These are phyloP conservation scores for Magnusiomyces magnusii DNA, from an alignment of 1,139 yeast species.

Conservation along the genomic window DNA sequence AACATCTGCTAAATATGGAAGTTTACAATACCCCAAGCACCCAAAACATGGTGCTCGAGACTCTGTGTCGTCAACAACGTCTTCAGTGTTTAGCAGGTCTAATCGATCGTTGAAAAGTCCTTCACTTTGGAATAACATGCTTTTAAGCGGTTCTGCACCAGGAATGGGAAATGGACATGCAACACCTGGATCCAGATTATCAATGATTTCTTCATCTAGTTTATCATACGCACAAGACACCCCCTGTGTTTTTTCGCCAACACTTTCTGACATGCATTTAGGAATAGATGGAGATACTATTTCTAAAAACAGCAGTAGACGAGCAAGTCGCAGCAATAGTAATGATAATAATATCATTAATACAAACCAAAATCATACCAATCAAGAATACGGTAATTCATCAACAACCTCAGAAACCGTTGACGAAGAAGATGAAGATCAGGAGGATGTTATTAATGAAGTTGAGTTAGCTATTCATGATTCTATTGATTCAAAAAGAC, in stretches of 20 bases:
- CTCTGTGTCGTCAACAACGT: slow-evolving; percentile 8
- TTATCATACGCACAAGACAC: background rate
- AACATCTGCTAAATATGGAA: background rate
- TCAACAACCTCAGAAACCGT: background rate
- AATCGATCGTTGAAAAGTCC: slow-evolving; percentile 12
- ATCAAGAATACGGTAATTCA: background rate
- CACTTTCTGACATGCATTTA: background rate
- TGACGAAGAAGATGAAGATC: background rate
- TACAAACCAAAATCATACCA: background rate
- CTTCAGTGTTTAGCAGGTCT: background rate
- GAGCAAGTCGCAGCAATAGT: background rate
- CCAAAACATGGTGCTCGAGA: background rate
- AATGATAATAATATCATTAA: background rate
- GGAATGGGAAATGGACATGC: background rate
- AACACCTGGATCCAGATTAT: background rate
- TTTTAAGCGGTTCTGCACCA: background rate
- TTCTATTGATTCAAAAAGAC: background rate
- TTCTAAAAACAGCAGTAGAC: background rate
- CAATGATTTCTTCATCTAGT: background rate
- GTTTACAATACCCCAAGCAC: background rate
- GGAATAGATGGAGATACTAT: slow-evolving; percentile 1
- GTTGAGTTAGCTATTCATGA: background rate
- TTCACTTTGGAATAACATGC: slow-evolving; percentile 9
- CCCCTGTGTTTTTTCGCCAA: background rate
- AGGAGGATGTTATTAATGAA: background rate